These are phyloP conservation scores for Fusarium bactridioides DNA, from an alignment of 2,329 filamentous ascomycete genomes.

Conservation along the genomic window DNA sequence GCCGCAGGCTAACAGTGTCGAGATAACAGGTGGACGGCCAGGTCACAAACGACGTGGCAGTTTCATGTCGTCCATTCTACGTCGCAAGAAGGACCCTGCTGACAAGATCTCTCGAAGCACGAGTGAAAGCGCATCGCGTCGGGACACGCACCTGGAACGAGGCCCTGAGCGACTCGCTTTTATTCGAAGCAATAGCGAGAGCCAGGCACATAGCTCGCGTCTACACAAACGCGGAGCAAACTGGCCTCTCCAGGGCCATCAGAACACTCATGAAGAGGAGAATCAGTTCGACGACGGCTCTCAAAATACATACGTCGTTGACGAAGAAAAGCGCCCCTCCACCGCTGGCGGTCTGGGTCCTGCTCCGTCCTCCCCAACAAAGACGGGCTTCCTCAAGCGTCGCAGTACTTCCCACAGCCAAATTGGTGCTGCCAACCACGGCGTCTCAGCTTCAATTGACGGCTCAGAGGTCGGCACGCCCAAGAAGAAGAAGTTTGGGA, in stretches of 20 bases:
- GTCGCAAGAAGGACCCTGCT: conserved; percentile 64
- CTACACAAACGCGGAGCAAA: conserved; percentile 43
- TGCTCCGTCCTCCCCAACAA: conserved; percentile 41
- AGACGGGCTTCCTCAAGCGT: conserved; percentile 47
- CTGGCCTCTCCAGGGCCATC: conserved; percentile 47
- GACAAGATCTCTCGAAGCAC: conserved; percentile 63
- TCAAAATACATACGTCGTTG: conserved; percentile 37
- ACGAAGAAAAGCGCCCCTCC: conserved; percentile 44
- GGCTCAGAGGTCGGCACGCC: conserved; percentile 19
- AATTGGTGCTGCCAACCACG: conserved; percentile 25
- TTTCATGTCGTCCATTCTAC: conserved; percentile 67
- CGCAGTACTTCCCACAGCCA: conserved; percentile 49
- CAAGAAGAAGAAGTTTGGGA: conserved; percentile 73
- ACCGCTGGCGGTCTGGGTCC: conserved; percentile 45
- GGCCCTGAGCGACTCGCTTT: conserved; percentile 60
- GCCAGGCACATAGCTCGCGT: conserved; percentile 28
- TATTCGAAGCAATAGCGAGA: conserved; percentile 51
- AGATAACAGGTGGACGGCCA: conserved; percentile 37
- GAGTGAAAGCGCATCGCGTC: conserved; percentile 65
- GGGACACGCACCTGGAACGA: conserved; percentile 69
- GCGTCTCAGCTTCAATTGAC: conserved; percentile 7
- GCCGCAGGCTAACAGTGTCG: conserved; percentile 28
- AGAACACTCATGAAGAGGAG: conserved; percentile 45
- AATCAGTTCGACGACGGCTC: conserved; percentile 37
- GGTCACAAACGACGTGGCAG: conserved; percentile 54